These are phyloP conservation scores for Melastoma candidum DNA, from an alignment of 441 rosid species.

Conservation along the genomic window DNA sequence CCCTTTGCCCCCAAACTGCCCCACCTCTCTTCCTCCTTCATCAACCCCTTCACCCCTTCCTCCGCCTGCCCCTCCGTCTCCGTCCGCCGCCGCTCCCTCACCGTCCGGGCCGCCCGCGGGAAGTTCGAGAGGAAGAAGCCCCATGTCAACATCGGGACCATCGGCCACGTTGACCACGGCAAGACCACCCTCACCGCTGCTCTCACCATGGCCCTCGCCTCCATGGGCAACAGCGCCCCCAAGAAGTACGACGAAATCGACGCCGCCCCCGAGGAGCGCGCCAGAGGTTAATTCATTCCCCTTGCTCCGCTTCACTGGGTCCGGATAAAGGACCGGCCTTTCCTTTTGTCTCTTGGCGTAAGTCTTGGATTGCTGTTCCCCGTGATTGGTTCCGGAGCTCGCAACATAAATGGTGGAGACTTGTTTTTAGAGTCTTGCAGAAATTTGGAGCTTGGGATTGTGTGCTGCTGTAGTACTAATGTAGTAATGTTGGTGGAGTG, in stretches of 20 bases:
- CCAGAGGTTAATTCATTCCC: constrained; percentile 32
- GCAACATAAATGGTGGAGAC: too few relatives aligned
- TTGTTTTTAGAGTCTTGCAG: too few relatives aligned
- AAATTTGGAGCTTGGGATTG: too few relatives aligned
- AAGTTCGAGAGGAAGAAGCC: constrained; percentile 96
- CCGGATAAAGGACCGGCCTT: background rate
- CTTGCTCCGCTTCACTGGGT: background rate
- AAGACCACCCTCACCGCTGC: constrained; percentile 95
- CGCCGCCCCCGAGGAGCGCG: constrained; percentile 97
- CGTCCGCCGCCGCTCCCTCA: constrained; percentile 31
- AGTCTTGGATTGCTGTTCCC: too few relatives aligned
- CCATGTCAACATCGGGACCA: constrained; percentile 90
- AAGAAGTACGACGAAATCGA: constrained; percentile 95
- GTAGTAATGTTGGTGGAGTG: too few relatives aligned
- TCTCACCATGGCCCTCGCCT: constrained; percentile 89
- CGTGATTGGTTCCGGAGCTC: too few relatives aligned
- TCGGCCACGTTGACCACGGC: constrained; percentile 98
- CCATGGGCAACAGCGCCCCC: constrained; percentile 60
- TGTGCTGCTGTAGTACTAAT: too few relatives aligned
- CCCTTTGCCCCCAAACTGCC: constrained; percentile 19
- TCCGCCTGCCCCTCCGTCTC: constrained; percentile 16
- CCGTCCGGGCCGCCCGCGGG: constrained; percentile 83
- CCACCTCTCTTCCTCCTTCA: constrained; percentile 41
- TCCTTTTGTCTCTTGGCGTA: background rate
- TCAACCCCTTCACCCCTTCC: constrained; percentile 23